Base-by-base conservation (phyloP, 1,139 yeast genomes). In the Debaryomyces nepalensis region DNA sequence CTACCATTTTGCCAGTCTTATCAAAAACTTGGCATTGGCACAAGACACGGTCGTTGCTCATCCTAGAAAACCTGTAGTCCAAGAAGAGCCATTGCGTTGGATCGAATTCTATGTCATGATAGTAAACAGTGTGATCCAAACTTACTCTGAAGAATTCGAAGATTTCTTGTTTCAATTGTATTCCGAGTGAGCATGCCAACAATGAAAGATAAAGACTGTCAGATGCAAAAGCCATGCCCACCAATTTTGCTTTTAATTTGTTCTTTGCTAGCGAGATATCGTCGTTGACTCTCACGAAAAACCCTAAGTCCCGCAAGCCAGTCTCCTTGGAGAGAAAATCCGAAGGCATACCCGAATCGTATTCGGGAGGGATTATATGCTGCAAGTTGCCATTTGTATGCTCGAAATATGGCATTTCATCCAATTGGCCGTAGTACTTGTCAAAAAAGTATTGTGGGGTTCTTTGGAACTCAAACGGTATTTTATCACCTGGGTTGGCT, bases 101-200 rank as follows among this genome's bases (percentile, higher is more conserved):
- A 49, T 70, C 70, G 37, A 58, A 68, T 41, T 66, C 59, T 2
- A 45, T 46, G 42, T 68, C 73, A 46, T 72, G 77, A 54, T 62
- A 65, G 47, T 59, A 68, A 16, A 71, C 53, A n/a, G 67, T 45
- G 47, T 72, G 76, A 50, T 72, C 77, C 52, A 73, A 61, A 40
- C 72, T 66, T 2, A 73, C 77, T 39, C 74, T 58, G 55, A 64
- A 67, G 50, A 65, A 70, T 33, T 48, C 44, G 5, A 48, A 21
- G 29, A 43, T 30, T 41, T 53, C 37, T 27, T 44, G 41, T 40
- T 50, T 52, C 24, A 61, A 45, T 1, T 65, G 58, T 18, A 61
- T 44, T 2, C 75, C 75, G 23, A 68, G 33, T 0, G 60, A 55
- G n/a, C 52, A 53, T 5, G 53, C 40, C 22, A 63, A 37, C 3